Evolutionary conservation across 2,329 filamentous ascomycete species (phyloP), one percentile per base, ranked within the genome.

Genomic region (Capronia americana): DNA sequence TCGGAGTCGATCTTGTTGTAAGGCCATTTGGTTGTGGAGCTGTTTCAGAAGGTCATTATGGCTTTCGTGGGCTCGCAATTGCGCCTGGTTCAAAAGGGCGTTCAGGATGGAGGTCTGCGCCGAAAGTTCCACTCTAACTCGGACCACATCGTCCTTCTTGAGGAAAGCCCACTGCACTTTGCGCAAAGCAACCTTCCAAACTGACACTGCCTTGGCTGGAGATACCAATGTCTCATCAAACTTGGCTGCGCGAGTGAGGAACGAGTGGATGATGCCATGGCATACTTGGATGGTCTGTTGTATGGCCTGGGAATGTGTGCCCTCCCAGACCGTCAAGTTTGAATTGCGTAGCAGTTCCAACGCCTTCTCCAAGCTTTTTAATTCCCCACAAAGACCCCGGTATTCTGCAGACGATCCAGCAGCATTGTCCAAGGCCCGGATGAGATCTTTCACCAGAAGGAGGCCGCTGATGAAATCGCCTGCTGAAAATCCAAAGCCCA

Each of bases 131-230:
- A 23, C 10, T 20, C 46, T 14, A 7, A 50, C 46, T n/a, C 11
- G 20, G 8, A 23, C 20, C 8, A 50, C 46, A 50, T 50, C 46
- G 6, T 50, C 46, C 20, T 50, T 50, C 20, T 50, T 50, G 6
- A 50, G 20, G 10, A 50, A 50, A 50, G 46, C 46, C 46, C 46
- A 50, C 20, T 50, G 46, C 11, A 50, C 46, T 50, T 50, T 50
- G 46, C 46, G 46, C 20, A 50, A n/a, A 20, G 46, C 20, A 50
- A 20, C 20, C 20, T 50, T 50, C 46, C 46, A 50, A 23, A 7
- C 10, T 11, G 46, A n/a, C 8, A 20, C 6, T 50, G 20, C n/a
- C 6, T 20, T 50, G 46, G 46, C 20, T 11, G 46, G 6, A 23
- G 8, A 7, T 11, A 23, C 7, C 20, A 50, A 50, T 10, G 46